phyloP scores from a whole-genome alignment of 129 eudicot genomes.

The Helichrysum umbraculigerum region DNA sequence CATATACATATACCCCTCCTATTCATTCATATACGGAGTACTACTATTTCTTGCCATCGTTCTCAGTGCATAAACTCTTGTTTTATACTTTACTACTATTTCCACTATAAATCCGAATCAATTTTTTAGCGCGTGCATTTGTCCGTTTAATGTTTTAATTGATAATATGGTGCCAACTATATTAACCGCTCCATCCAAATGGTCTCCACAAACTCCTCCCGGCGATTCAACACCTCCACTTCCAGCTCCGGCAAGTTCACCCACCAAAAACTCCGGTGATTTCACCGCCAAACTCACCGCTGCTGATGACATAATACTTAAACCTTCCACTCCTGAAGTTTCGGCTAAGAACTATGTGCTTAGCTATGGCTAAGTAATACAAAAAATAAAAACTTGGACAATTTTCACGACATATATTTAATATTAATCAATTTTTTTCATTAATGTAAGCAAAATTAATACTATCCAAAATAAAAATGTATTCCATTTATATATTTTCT shows the following conservation, averaged over 20 bases:
- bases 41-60: too few species aligned
- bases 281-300: conserved; percentile 13
- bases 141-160: conserved; percentile 8
- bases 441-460: too few species aligned
- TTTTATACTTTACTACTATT: background rate
- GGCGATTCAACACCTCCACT: background rate
- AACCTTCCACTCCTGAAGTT: conserved; percentile 8
- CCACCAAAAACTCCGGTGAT: conserved; percentile 22
- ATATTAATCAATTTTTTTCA: too few species aligned
- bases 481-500: too few species aligned
- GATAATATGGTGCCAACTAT: conserved; percentile 28
- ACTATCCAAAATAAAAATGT: too few species aligned
- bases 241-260: background rate
- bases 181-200: conserved; percentile 31
- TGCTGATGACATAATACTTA: conserved; percentile 9
- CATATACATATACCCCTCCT: too few species aligned
- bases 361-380: too few species aligned
- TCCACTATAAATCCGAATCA: conserved; percentile 16
- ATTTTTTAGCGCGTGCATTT: background rate
- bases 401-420: too few species aligned
- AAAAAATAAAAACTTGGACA: too few species aligned
- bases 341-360: conserved; percentile 31
- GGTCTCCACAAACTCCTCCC: background rate
- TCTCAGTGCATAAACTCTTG: too few species aligned
- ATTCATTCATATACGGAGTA: too few species aligned